Evolutionary conservation across 495 filamentous ascomycete genomes (phyloP), one percentile per base, ranked within the genome.

Genomic region (Aspergillus affinis): DNA sequence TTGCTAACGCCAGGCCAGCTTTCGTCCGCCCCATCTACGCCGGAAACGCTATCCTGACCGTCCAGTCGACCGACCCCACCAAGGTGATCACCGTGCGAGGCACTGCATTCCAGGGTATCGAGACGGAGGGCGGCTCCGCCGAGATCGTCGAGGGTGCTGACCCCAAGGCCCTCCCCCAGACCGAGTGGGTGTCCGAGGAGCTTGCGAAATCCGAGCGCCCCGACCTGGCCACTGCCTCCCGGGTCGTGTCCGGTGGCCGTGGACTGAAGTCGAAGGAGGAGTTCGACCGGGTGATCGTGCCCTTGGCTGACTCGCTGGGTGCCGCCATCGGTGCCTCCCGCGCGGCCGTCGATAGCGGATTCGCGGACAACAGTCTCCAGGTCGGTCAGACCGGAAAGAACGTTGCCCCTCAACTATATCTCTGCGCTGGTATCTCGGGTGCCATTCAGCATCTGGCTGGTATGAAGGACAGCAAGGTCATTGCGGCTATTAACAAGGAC

Each of bases 391-490:
- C 94, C 7, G 94, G 94, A 61, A 98, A 98, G 85, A 95, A 97
- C 60, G 92, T 98, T 32, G 94, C 94, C 47, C 94, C 94, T 56
- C 88, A 98, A 74, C 78, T 98, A 61, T 98, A 98, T 71, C 83
- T 98, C 59, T 94, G 91, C 30, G 93, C 92, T 17, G 94, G 94
- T 67, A 98, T 98, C 69, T 94, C 90, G 6, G 94, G 94, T 50
- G 94, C 94, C 21, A 98, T 98, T 63, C 94, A 98, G 77, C 94
- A 98, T 83, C 78, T 98, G 75, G 95, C 95, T 47, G 94, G 94
- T 70, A 98, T 98, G 94, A 98, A 98, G 84, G 94, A 98, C 72
- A 96, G 91, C 81, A 98, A 98, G 82, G 95, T 98, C 61, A 98
- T 98, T 82, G 95, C 92, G 44, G 91, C 90, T 29, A 98, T 98